Evolutionary conservation across 768 basidiomycete genomes (phyloP).

Genomic region (Auriscalpium vulgare): DNA sequence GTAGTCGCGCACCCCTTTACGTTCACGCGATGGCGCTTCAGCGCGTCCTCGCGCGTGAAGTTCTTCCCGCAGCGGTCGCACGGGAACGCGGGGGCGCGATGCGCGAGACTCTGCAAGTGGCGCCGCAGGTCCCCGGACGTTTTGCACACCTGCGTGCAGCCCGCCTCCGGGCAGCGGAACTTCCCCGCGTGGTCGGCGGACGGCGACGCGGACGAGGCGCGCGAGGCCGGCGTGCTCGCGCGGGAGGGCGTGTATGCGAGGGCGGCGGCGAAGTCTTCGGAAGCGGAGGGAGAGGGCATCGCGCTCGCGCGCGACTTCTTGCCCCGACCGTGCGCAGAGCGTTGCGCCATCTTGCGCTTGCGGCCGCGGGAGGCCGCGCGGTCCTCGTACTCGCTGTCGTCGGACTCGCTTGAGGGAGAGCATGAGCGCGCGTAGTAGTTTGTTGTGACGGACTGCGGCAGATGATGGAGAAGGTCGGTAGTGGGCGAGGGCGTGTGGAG

Average conservation of each 20-base stretch:
- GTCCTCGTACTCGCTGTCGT: neutral
- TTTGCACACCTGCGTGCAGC: conserved; percentile 14
- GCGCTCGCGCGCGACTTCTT: neutral
- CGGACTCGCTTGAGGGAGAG: neutral
- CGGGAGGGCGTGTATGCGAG: neutral
- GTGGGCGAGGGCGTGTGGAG: neutral
- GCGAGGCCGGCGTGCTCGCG: neutral
- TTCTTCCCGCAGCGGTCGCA: conserved; percentile 7
- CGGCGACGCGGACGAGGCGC: neutral
- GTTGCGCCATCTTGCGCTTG: neutral
- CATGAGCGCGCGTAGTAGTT: neutral
- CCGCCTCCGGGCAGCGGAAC: conserved; percentile 10
- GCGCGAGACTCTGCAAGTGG: conserved; percentile 9
- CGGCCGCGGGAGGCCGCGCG: neutral
- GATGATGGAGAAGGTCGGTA: neutral
- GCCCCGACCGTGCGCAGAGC: neutral
- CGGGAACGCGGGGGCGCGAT: conserved; percentile 5
- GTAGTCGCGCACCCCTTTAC: conserved; percentile 2
- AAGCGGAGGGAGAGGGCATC: neutral
- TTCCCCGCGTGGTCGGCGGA: neutral
- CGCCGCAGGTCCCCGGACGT: conserved; percentile 13
- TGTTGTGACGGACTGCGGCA: neutral
- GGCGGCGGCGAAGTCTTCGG: neutral
- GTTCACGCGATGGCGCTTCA: conserved; percentile 13
- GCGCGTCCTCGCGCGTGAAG: conserved; percentile 14